A percentile compares a stretch with the other conserved stretches of the same genome.
Evolutionary conservation across 129 eudicot genomes (phyloP).

Genomic region (Helichrysum umbraculigerum): DNA sequence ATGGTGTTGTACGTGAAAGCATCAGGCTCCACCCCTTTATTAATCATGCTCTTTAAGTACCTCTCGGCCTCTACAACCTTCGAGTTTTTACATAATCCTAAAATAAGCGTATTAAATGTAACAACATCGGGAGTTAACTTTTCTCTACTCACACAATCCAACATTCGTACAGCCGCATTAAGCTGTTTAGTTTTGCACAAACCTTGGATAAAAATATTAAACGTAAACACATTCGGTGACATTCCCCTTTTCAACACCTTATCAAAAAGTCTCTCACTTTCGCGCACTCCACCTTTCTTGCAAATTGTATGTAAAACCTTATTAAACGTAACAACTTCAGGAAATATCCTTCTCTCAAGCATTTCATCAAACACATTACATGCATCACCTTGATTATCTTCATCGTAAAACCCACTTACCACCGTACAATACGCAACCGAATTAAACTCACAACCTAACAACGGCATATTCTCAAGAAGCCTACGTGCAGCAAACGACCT

Average conservation of each 20-base stretch:
- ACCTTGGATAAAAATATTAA: conserved; percentile 81
- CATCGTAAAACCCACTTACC: conserved; percentile 73
- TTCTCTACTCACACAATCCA: conserved; percentile 41
- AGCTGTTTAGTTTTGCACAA: conserved; percentile 57
- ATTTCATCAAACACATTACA: conserved; percentile 70
- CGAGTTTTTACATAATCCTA: conserved; percentile 69
- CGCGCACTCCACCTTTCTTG: conserved; percentile 68
- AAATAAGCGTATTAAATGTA: conserved; percentile 75
- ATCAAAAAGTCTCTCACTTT: conserved; percentile 64
- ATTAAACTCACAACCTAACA: conserved; percentile 66
- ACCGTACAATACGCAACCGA: conserved; percentile 86
- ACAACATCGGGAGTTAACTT: conserved; percentile 74
- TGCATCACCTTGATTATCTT: conserved; percentile 45
- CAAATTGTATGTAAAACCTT: conserved; percentile 69
- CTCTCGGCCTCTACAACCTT: conserved; percentile 73
- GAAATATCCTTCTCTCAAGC: conserved; percentile 59
- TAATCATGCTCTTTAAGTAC: conserved; percentile 70
- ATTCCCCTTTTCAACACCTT: conserved; percentile 87
- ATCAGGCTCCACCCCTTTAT: conserved; percentile 82
- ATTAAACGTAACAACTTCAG: conserved; percentile 71
- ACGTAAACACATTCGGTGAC: conserved; percentile 75
- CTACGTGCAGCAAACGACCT: conserved; percentile 82
- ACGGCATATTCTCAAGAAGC: conserved; percentile 73
- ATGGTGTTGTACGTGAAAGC: conserved; percentile 80
- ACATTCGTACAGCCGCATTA: conserved; percentile 58